phyloP scores from a whole-genome alignment of 192 early-diverging fungal species.

The Coemansia sp. region DNA sequence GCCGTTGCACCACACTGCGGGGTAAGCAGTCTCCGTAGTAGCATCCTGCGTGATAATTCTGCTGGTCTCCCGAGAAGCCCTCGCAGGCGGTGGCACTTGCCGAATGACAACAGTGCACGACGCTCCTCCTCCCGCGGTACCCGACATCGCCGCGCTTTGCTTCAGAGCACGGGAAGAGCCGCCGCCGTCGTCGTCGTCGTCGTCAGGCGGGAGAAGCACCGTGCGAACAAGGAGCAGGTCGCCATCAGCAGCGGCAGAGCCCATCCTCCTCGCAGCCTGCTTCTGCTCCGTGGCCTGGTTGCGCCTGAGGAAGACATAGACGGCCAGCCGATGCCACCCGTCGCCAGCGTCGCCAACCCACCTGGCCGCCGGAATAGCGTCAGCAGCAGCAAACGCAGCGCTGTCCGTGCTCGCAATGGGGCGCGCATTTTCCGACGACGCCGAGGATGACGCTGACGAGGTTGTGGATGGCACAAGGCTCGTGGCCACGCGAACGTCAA shows the following conservation, averaged over 20 bases:
- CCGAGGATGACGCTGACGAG: no score
- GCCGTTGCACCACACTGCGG: constrained; percentile 29
- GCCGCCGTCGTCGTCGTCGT: constrained; percentile 3
- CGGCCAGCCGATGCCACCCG: constrained; percentile 13
- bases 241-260: no score
- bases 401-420: constrained; percentile 13
- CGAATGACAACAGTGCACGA: constrained; percentile 13
- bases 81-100: no score
- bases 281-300: not conserved
- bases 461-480: not conserved
- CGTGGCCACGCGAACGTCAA: constrained; percentile 17
- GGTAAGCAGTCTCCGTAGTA: not conserved
- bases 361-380: constrained; percentile 10
- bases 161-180: not conserved
- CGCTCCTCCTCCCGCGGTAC: not conserved
- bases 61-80: no score
- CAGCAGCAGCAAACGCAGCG: not conserved
- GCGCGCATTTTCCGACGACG: constrained; percentile 11
- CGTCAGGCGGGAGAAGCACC: constrained; percentile 19
- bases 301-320: constrained; percentile 19
- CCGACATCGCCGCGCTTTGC: not conserved
- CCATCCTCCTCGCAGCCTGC: not conserved
- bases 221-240: constrained; percentile 19
- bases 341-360: constrained; percentile 6
- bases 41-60: no score